phyloP scores from a whole-genome alignment of 1,284 basidiomycete species.

The Pseudomicrostroma phylloplanum region DNA sequence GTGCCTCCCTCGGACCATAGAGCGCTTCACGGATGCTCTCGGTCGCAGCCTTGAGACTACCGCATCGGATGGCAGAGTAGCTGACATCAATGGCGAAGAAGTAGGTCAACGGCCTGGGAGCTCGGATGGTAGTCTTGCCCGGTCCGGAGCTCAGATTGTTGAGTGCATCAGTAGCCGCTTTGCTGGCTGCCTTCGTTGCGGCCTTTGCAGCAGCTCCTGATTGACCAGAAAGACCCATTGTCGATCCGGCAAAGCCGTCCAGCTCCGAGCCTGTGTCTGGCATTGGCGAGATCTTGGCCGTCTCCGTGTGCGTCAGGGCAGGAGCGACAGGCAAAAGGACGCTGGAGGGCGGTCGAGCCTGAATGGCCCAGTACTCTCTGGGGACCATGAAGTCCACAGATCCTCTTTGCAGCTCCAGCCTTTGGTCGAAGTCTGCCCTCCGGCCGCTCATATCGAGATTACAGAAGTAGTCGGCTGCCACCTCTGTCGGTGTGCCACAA shows the following conservation, averaged over 20 bases:
- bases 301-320: constrained; percentile 31
- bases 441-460: constrained; percentile 73
- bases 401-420: constrained; percentile 82
- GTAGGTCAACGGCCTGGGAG: constrained; percentile 61
- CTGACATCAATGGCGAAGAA: constrained; percentile 89
- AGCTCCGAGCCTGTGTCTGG: constrained; percentile 20
- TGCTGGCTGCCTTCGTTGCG: constrained; percentile 39
- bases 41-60: constrained; percentile 69
- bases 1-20: constrained; percentile 54
- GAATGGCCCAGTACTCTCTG: constrained; percentile 74
- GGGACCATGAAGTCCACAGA: constrained; percentile 86
- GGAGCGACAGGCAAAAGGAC: constrained; percentile 40
- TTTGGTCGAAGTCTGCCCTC: constrained; percentile 72
- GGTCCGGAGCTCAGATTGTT: constrained; percentile 36
- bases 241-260: constrained; percentile 30
- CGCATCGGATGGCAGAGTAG: constrained; percentile 64
- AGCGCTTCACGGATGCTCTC: constrained; percentile 63
- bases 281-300: constrained; percentile 32
- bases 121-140: constrained; percentile 44
- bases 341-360: constrained; percentile 51
- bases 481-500: constrained; percentile 73
- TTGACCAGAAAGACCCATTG: constrained; percentile 39
- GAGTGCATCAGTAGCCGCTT: constrained; percentile 43
- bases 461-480: constrained; percentile 67
- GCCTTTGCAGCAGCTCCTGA: constrained; percentile 35